Evolutionary conservation across 2,329 filamentous ascomycete species (phyloP).

Genomic region (Sodiomyces alkalinus): DNA sequence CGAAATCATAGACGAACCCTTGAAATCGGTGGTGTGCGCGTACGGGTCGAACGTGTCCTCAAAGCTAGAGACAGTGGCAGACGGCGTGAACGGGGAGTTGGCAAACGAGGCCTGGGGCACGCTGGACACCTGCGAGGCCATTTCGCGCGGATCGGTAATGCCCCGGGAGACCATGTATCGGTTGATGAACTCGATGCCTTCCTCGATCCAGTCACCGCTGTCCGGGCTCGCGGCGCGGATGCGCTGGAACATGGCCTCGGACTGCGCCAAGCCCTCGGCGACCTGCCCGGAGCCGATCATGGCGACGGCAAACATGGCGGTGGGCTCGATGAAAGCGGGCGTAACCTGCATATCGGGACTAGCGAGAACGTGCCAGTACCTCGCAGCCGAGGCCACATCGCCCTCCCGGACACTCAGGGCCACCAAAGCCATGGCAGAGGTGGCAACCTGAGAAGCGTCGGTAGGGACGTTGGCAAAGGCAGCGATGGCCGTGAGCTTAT

Average conservation of each 20-base stretch:
- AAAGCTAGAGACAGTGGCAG: slow-evolving; percentile 42
- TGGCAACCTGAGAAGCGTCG: slow-evolving; percentile 31
- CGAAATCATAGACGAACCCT: slow-evolving; percentile 79
- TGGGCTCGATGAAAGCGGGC: slow-evolving; percentile 64
- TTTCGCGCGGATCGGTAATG: slow-evolving; percentile 38
- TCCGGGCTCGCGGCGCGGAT: slow-evolving; percentile 51
- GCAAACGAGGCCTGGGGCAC: slow-evolving; percentile 30
- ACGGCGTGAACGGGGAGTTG: slow-evolving; percentile 36
- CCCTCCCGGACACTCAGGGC: slow-evolving; percentile 76
- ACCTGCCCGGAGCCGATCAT: slow-evolving; percentile 75
- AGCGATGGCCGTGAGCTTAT: slow-evolving; percentile 50
- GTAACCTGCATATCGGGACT: slow-evolving; percentile 44
- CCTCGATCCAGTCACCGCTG: slow-evolving; percentile 67
- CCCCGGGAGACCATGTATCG: slow-evolving; percentile 42
- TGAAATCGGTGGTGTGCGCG: slow-evolving; percentile 78
- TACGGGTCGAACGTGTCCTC: slow-evolving; percentile 88
- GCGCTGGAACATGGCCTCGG: slow-evolving; percentile 74
- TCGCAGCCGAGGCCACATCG: slow-evolving; percentile 60
- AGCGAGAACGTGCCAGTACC: slow-evolving; percentile 66
- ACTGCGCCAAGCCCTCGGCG: slow-evolving; percentile 64
- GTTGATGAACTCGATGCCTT: slow-evolving; percentile 57
- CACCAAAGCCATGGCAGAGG: slow-evolving; percentile 64
- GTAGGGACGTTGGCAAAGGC: slow-evolving; percentile 46
- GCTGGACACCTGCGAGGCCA: slow-evolving; percentile 28
- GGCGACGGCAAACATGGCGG: slow-evolving; percentile 79